Base-by-base conservation (phyloP, 2,329 filamentous ascomycete species). In the Ilyonectria destructans region DNA sequence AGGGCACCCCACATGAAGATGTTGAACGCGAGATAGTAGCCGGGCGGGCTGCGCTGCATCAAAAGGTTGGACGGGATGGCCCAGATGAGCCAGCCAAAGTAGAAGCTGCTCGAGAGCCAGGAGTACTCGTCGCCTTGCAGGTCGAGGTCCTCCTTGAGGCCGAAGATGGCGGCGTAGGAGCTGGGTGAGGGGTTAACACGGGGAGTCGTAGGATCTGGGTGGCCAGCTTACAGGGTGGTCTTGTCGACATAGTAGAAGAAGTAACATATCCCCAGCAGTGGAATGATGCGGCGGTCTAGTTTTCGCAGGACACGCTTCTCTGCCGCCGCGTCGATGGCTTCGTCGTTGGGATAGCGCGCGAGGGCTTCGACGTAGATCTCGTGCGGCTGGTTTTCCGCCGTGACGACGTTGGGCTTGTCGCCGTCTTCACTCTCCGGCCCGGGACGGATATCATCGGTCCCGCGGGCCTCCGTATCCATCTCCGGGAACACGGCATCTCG, bases 101-200 rank as follows among this genome's bases (percentile, higher is more conserved):
- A 81, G 71, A 81, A 81, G 60, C 70, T 73, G 48, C 78, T 79
- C 4, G 79, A 80, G 5, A 81, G 75, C 80, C 79, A 82, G 0
- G 82, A 87, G 72, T 91, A 92, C 69, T 91, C 81, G 0, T 85
- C 84, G 1, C 88, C 88, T n/a, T 84, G 80, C 1, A 92, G 82
- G 15, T 85, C 71, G 9, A 91, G 82, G 68, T 90, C 89, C 2
- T 90, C 84, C 23, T 84, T 82, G 67, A 92, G 87, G 1, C 89
- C 89, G 65, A 92, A 91, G 57, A 92, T 89, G 21, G 90, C 89
- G 0, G 90, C 90, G 70, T 91, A 92, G 1, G 85, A 88, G 12
- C 75, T 74, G 59, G 59, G 35, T 2, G 19, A 49, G 17, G 40
- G 8, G 21, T 59, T 19, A 56, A 60, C 19, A 8, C 33, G 19